Conservation (phyloP, 2,329 filamentous ascomycete species). For the Colletotrichum higginsianum region DNA sequence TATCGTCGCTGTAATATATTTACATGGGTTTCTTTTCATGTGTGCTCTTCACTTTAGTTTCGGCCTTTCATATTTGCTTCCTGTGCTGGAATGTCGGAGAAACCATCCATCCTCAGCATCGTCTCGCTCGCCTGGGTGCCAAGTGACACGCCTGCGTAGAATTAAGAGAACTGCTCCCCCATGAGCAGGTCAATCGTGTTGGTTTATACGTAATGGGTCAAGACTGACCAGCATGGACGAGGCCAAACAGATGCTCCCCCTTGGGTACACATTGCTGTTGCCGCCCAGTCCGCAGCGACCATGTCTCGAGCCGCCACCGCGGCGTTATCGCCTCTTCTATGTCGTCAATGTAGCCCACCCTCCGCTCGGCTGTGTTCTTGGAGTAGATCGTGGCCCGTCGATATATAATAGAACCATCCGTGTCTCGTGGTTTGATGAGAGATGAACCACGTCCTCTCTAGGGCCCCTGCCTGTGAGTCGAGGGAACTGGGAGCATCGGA, state of each 20-base stretch:
- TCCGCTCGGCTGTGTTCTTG: background rate
- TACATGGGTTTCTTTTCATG: slow-evolving; percentile 29
- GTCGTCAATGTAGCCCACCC: background rate
- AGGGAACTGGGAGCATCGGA: slow-evolving; percentile 29
- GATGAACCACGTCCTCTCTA: background rate
- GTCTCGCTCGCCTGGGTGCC: background rate
- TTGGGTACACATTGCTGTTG: background rate
- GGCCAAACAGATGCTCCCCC: background rate
- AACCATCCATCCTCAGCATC: slow-evolving; percentile 5
- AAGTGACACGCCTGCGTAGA: background rate
- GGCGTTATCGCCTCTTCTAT: background rate
- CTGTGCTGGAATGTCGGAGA: slow-evolving; percentile 7
- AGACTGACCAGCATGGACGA: background rate
- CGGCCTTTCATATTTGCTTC: slow-evolving; percentile 5
- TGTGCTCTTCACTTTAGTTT: slow-evolving; percentile 6
- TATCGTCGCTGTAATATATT: slow-evolving; percentile 39
- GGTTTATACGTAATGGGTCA: slow-evolving; percentile 1
- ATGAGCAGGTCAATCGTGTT: background rate
- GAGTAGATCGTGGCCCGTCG: slow-evolving; percentile 3
- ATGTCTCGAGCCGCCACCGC: background rate
- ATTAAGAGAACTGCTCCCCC: slow-evolving; percentile 9
- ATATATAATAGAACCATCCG: slow-evolving; percentile 10
- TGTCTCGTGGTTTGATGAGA: slow-evolving; percentile 1
- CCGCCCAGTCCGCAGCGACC: background rate
- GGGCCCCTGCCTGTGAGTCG: slow-evolving; percentile 22